Evolutionary conservation across 352 stramenopile species (phyloP).

Genomic region (Globisporangium viniferum): DNA sequence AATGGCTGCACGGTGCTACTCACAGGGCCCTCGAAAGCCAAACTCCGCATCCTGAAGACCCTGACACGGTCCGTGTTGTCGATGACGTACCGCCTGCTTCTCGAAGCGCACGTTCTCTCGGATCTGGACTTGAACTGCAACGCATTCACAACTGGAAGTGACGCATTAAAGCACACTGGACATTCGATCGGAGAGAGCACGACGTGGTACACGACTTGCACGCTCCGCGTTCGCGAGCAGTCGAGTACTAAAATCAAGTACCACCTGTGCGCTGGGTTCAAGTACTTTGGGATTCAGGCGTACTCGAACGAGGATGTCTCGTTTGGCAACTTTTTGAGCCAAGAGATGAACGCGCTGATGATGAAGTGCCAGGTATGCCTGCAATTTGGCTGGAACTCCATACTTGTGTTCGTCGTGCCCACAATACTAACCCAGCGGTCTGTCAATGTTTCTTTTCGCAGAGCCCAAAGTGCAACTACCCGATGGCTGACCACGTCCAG

Average conservation of each 20-base stretch:
- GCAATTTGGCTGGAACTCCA: background rate
- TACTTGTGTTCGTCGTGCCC: background rate
- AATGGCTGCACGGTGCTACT: constrained; percentile 94
- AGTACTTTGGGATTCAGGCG: constrained; percentile 60
- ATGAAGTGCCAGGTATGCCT: constrained; percentile 75
- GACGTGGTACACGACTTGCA: constrained; percentile 76
- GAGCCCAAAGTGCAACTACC: constrained; percentile 75
- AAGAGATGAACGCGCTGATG: constrained; percentile 64
- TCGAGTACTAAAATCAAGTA: constrained; percentile 45
- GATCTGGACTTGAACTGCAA: constrained; percentile 74
- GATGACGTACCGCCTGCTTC: constrained; percentile 94
- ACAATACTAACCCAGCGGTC: background rate
- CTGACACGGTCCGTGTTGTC: constrained; percentile 90
- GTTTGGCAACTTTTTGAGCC: constrained; percentile 74
- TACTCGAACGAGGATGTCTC: constrained; percentile 73
- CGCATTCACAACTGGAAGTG: constrained; percentile 17
- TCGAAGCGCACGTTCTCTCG: constrained; percentile 94
- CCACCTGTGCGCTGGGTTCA: constrained; percentile 67
- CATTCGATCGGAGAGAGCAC: constrained; percentile 12
- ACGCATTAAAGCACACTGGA: background rate
- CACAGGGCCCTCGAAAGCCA: constrained; percentile 82
- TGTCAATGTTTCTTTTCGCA: constrained; percentile 12
- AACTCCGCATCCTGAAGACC: constrained; percentile 91
- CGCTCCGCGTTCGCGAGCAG: constrained; percentile 55
- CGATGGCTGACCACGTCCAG: constrained; percentile 83